Base-by-base conservation (phyloP, 345 rosid genomes). In the Eucalyptus cloeziana region DNA sequence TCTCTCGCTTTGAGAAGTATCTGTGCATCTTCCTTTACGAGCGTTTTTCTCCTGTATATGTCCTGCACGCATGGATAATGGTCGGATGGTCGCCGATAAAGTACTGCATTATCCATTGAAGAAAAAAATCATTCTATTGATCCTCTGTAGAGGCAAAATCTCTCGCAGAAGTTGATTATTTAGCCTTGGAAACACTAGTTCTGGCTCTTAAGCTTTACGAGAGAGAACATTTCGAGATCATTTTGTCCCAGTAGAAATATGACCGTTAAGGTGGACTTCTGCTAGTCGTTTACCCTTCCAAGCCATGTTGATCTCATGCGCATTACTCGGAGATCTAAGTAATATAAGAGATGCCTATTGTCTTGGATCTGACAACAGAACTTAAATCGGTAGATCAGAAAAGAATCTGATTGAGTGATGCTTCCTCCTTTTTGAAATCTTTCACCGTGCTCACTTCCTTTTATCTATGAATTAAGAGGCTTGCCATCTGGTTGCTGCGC, bases 401-500 rank as follows among this genome's bases (percentile, higher is more conserved):
- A 51, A 54, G 50, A 12, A 51, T 25, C 81, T 19, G 81, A 67
- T 45, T 79, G 31, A 76, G 69, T 54, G 76, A 37, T 81, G 60
- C 60, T 45, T 86, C 58, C 31, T 14, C 33, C 37, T 10, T 47
- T 52, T 37, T 33, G 6, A 43, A 37, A 19, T 85, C n/a, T 49
- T 90, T 67, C 87, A 86, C 58, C 19, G 22, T 79, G 33, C 86
- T 76, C 83, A 76, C 45, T 71, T 76, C 27, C 83, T 76, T 37
- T 76, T 21, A 76, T 76, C 83, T 76, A 37, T 76, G 83, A 76
- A 76, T 40, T 37, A 37, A 98, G 99, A 94, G 96, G 90, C 87
- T 98, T 87, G 95, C 96, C 58, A 87, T 92, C 67, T 92, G 96
- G 97, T 94, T 97, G 88, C 88, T 93, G 92, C 80, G 64, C 30